phyloP scores from a whole-genome alignment of 768 basidiomycete genomes.

The Leucosporidium yakuticum region DNA sequence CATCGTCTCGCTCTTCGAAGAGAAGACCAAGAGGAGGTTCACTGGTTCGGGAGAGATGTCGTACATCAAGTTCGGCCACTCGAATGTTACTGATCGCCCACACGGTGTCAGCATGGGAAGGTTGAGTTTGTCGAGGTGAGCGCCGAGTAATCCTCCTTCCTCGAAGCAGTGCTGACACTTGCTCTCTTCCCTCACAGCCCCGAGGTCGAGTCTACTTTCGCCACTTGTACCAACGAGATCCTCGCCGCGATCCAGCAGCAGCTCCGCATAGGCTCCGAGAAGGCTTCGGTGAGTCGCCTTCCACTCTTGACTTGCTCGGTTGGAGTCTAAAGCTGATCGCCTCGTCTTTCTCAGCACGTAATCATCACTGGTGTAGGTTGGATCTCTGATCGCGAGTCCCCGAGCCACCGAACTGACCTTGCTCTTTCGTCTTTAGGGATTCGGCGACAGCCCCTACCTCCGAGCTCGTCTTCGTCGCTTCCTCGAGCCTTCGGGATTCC shows the following conservation, averaged over 20 bases:
- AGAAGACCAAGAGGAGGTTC: conserved; percentile 3
- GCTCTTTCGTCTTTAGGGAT: not conserved
- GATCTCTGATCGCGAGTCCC: not conserved
- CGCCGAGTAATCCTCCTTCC: not conserved
- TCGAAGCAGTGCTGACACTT: not conserved
- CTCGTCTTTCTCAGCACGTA: not conserved
- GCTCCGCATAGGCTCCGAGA: not conserved
- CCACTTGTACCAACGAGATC: not conserved
- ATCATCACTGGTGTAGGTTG: not conserved
- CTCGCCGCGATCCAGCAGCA: not conserved
- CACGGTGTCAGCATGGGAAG: not conserved
- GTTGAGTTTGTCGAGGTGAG: not conserved
- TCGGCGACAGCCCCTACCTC: no score
- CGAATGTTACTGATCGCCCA: not conserved
- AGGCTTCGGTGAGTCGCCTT: not conserved
- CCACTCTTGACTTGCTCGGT: no score
- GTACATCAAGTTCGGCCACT: not conserved
- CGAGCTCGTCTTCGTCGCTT: no score
- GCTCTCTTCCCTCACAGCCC: not conserved
- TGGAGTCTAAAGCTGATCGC: not conserved
- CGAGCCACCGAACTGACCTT: not conserved
- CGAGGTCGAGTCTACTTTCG: not conserved
- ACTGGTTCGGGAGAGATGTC: not conserved
- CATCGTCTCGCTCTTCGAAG: not conserved
- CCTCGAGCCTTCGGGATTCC: no score